Evolutionary conservation across 495 filamentous ascomycete genomes (phyloP), one percentile per base, ranked within the genome.

Genomic region (Neurospora sublineolata): DNA sequence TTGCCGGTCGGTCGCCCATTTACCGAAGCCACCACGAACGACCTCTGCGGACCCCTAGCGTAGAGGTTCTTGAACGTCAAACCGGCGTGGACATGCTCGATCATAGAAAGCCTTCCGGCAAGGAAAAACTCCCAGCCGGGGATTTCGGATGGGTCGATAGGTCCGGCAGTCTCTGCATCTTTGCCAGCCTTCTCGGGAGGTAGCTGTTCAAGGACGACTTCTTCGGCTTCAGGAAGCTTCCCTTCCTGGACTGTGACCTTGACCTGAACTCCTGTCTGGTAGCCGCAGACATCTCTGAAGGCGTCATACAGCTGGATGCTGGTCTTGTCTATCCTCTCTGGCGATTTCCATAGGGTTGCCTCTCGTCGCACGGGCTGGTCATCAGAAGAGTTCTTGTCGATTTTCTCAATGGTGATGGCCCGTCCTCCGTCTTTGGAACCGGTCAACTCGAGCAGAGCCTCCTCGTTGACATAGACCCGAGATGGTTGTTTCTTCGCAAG

Each of bases 381-480:
- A 11, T 74, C 73, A 73, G 46, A 71, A 36, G 37, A 39, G 2
- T 77, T 42, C 37, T 80, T 78, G 37, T 81, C 80, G 4, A 81
- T 73, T 67, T 78, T 85, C 73, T 83, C 84, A 39, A 93, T 68
- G 16, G 72, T 82, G 72, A 90, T 88, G 1, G 84, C 72, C 73
- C 90, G 86, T 41, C 89, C 92, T 37, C 86, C 81, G 64, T 85
- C 83, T 33, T 93, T 82, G 71, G 73, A 69, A 1, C 79, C 80
- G 0, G 86, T 86, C 9, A 92, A 82, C 38, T 83, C 78, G 67
- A 88, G 83, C 11, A 94, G 81, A 33, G 86, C 87, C 14, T 90
- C 87, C 44, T 85, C 84, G n/a, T 88, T 88, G 23, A 94, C 82
- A 75, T 91, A 88, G 64, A 94, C 80, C 41, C 89, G 85, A 74